Evolutionary conservation across 805 yeast genomes (phyloP), one percentile per base, ranked within the genome.

Genomic region (Kregervanrija pseudodelftensis): DNA sequence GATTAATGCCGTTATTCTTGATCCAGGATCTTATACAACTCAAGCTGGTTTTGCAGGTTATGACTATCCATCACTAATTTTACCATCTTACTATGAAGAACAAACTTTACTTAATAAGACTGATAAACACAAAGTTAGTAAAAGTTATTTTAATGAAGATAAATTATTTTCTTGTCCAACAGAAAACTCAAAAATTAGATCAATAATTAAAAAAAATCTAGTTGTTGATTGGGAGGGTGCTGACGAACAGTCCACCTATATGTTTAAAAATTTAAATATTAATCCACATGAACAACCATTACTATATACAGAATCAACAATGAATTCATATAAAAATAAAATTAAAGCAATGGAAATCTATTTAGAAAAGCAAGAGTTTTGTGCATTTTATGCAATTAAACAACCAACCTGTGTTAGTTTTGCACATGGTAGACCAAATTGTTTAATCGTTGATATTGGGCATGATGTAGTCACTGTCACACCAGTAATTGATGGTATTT

Each of bases 1-100:
- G 62, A 82, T 93, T 50, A 80, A 88, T 51, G 95, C 98, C 28
- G 73, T 93, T 2, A 95, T 91, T 32, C 70, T 91, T 22, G 98
- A 93, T 58, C 90, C 95, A 1, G 98, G 98, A 33, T 82, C 96
- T 10, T 79, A 73, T 49, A 68, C 79, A 48, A 88, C 96, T 7
- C 79, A 91, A 43, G 79, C 83, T 14, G 99, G 99, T 1, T 89
- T 78, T 63, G 90, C 97, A 3, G 98, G 98, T 10, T 91, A 88
- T 46, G 96, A 90, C 59, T 74, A 78, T 43, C 99, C 99, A 11
- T 77, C 82, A 50, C 67, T 80, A 4, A 77, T 85, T 17, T 62
- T 82, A 11, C 93, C 96, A 3, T 85, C 96, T 1, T 74, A 63
- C 48, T 87, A 78, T 57, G 84, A 80, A 8, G 54, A 54, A 45